phyloP scores from a whole-genome alignment of 768 basidiomycete genomes.

The Candolleomyces aberdarensis region DNA sequence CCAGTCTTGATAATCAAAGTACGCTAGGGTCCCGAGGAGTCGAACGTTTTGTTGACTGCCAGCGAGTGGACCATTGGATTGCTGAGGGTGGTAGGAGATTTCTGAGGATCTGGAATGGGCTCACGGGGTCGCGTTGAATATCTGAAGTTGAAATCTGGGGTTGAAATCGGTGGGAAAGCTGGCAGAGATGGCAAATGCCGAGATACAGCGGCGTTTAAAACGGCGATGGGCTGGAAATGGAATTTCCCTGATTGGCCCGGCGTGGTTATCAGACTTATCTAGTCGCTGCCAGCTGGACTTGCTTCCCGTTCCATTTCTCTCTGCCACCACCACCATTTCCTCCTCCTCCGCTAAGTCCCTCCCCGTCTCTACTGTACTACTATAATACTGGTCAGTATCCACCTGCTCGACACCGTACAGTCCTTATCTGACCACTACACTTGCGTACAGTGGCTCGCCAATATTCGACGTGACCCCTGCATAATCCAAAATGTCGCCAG shows the following conservation, averaged over 20 bases:
- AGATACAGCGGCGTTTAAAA: constrained; percentile 1
- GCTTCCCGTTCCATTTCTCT: constrained; percentile 9
- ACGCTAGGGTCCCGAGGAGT: too few species aligned
- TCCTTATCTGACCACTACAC: not conserved
- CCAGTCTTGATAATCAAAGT: not conserved
- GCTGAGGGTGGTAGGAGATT: too few species aligned
- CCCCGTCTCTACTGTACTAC: constrained; percentile 1
- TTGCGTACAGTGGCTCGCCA: not conserved
- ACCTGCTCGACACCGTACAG: not conserved
- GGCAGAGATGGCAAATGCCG: not conserved
- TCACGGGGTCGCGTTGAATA: too few species aligned
- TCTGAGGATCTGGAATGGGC: too few species aligned
- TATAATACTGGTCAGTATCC: not conserved
- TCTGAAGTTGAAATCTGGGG: too few species aligned
- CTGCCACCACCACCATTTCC: constrained; percentile 4
- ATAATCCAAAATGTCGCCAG: constrained; percentile 45
- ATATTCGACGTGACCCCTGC: constrained; percentile 4
- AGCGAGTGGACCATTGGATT: too few species aligned
- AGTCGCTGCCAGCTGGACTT: constrained; percentile 13
- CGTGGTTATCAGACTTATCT: constrained; percentile 13
- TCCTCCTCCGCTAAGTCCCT: constrained; percentile 3
- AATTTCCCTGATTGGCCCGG: constrained; percentile 18
- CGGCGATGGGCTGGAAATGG: constrained; percentile 5
- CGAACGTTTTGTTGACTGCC: too few species aligned
- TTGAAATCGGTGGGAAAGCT: not conserved